Base-by-base conservation (phyloP, 495 filamentous ascomycete species). In the Talaromyces stipitatus region DNA sequence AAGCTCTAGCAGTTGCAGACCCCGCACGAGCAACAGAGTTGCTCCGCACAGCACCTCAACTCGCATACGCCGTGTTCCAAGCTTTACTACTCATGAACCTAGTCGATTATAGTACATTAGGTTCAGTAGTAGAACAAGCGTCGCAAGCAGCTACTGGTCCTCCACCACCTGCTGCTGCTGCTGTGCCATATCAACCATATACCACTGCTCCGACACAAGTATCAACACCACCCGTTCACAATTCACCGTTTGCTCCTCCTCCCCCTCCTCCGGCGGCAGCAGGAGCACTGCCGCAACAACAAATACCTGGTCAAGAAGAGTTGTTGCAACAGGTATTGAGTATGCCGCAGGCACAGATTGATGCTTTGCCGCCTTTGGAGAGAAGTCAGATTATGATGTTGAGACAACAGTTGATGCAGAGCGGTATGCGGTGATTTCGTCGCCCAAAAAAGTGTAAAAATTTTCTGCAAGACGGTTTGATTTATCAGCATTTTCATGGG, bases 31-130 rank as follows among this genome's bases (percentile, higher is more conserved):
- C 92, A 0, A 90, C 87, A 9, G 91, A 96, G 66, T 82, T 99
- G 43, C 80, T 99, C 22, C 77, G 84, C 56, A 85, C 91, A 72
- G 92, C 94, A 0, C 94, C 94, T 0, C 94, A 99, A 72, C 85
- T 99, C 22, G 84, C 88, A 41, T 97, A 95, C 63, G 95, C 94
- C 23, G 89, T 97, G 61, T 97, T 99, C 76, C 95, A 97, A 69
- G 88, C 91, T 5, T 78, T 99, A 3, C 82, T 99, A 0, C 80
- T 97, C 14, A 91, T 97, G 85, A 89, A 89, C 43, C 82, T 99
- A 7, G 94, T 99, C 54, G 90, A 94, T 62, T 79, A 82, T 29
- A 74, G 64, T 27, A 72, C 81, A 7, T 69, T 87, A 24, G 74
- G 75, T 24, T 73, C 76, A 9, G 78, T 87, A 23, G 75, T 87